Percentiles rank a stretch among this genome's conserved stretches.
phyloP scores from a whole-genome alignment of 169 alveolate species.

The Theileria luwenshuni region DNA sequence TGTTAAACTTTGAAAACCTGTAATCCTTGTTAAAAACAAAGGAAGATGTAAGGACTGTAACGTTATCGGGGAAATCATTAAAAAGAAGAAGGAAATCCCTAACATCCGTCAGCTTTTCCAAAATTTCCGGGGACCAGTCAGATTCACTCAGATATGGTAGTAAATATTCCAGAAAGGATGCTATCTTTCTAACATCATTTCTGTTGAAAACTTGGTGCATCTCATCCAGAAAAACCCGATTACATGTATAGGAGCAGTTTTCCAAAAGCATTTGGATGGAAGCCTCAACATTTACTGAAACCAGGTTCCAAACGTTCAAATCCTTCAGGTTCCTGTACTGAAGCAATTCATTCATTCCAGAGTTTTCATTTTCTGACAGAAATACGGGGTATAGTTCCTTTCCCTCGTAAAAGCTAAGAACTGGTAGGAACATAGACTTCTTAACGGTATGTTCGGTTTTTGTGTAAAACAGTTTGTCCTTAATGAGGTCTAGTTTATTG shows the following conservation, averaged over 20 bases:
- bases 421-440: slow-evolving; percentile 40
- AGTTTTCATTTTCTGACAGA: background rate
- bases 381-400: slow-evolving; percentile 10
- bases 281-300: background rate
- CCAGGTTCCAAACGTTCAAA: background rate
- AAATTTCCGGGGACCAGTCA: background rate
- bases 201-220: background rate
- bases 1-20: background rate
- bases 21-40: slow-evolving; percentile 1
- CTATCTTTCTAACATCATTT: background rate
- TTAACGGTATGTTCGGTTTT: slow-evolving; percentile 20
- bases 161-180: background rate
- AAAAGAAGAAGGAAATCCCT: background rate
- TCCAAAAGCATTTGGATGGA: background rate
- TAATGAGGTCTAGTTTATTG: slow-evolving; percentile 44
- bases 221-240: background rate
- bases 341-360: background rate
- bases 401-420: slow-evolving; percentile 40
- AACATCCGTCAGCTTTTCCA: background rate
- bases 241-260: background rate
- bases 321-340: slow-evolving; percentile 9
- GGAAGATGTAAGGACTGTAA: background rate
- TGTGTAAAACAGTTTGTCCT: slow-evolving; percentile 41
- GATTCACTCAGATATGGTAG: background rate
- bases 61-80: background rate